Evolutionary conservation across 140 eudicot genomes (phyloP).

Genomic region (Stevia rebaudiana): DNA sequence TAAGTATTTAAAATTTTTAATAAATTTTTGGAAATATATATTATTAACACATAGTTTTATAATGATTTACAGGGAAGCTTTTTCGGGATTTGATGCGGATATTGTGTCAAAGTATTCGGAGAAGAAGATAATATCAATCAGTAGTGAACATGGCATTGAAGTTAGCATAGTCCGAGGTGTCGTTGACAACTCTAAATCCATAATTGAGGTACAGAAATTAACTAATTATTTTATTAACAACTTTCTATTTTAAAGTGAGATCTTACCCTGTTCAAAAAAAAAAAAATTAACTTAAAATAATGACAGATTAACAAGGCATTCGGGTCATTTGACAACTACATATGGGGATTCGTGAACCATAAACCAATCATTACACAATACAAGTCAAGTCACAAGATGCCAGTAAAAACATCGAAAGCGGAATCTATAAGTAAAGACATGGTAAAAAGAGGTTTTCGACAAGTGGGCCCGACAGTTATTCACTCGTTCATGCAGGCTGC

Average conservation of each 20-base stretch:
- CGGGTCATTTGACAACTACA: conserved; percentile 75
- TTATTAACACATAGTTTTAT: neutral
- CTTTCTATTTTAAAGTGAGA: too few relatives aligned
- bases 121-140: conserved; percentile 51
- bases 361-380: conserved; percentile 62
- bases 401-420: conserved; percentile 85
- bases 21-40: neutral
- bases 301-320: conserved; percentile 49
- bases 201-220: conserved; percentile 50
- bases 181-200: conserved; percentile 73
- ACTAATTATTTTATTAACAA: neutral
- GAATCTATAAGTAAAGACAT: conserved; percentile 88
- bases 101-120: conserved; percentile 61
- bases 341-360: conserved; percentile 84
- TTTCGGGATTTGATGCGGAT: conserved; percentile 75
- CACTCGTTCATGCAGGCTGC: conserved; percentile 95
- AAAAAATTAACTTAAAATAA: neutral
- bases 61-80: conserved; percentile 53
- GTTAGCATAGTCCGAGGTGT: conserved; percentile 65
- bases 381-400: conserved; percentile 69
- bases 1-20: neutral
- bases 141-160: conserved; percentile 48
- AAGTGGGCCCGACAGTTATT: conserved; percentile 75
- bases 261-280: too few relatives aligned
- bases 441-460: conserved; percentile 77